Conservation (phyloP, 2,329 filamentous ascomycete species). For the Gyromitra esculenta region DNA sequence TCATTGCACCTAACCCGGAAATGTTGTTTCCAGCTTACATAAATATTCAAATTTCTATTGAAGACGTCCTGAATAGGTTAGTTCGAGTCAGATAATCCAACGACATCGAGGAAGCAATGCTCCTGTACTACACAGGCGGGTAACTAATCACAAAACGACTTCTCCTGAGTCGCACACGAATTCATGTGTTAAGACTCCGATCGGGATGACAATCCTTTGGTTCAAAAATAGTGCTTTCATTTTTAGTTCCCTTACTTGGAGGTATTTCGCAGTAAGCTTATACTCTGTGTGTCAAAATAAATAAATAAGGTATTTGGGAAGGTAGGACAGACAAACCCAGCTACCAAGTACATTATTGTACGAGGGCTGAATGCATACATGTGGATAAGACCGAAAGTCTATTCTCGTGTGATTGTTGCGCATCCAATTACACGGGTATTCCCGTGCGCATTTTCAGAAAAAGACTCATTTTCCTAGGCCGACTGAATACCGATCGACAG, state of each 20-base stretch:
- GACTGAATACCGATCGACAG: conserved; percentile 5
- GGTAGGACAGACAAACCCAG: conserved; percentile 27
- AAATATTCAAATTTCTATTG: conserved; percentile 12
- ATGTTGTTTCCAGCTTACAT: conserved; percentile 34
- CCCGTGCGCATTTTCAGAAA: not conserved
- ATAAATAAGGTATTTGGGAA: not conserved
- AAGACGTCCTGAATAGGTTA: conserved; percentile 32
- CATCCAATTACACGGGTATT: conserved; percentile 9
- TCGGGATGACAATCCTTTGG: not conserved
- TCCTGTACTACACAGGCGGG: conserved; percentile 29
- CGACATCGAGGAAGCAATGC: conserved; percentile 16
- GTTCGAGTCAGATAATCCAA: conserved; percentile 14
- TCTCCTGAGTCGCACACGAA: conserved; percentile 13
- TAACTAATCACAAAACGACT: conserved; percentile 43
- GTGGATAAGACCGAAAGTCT: conserved; percentile 2
- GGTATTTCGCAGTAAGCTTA: conserved; percentile 27
- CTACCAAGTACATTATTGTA: conserved; percentile 1
- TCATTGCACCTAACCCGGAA: conserved; percentile 18
- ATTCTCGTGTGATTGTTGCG: conserved; percentile 7
- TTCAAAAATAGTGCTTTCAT: conserved; percentile 25
- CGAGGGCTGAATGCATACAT: conserved; percentile 9
- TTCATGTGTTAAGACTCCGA: conserved; percentile 3
- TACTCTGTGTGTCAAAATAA: not conserved
- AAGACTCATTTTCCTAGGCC: not conserved
- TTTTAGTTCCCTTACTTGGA: conserved; percentile 11